These are phyloP conservation scores for Scheffersomyces segobiensis DNA, from an alignment of 1,139 yeast genomes.

Conservation along the genomic window DNA sequence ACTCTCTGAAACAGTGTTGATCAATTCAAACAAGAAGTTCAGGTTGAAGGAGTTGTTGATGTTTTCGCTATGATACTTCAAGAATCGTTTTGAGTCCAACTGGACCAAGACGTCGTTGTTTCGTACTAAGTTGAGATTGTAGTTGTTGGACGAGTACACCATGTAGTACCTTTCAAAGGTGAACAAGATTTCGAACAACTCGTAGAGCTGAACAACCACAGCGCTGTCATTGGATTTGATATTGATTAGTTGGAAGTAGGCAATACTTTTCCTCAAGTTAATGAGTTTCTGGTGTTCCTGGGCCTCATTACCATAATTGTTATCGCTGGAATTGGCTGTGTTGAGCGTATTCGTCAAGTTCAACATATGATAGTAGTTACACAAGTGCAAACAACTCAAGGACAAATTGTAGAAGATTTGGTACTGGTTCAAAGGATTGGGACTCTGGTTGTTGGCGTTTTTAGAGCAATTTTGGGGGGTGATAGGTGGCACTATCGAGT, in stretches of 20 bases:
- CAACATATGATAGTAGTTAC: conserved; percentile 36
- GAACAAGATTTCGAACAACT: conserved; percentile 36
- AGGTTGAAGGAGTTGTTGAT: conserved; percentile 11
- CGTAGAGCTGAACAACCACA: conserved; percentile 29
- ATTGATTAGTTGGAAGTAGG: conserved; percentile 37
- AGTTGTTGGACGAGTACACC: conserved; percentile 30
- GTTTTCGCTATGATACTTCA: conserved; percentile 6
- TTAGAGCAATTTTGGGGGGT: conserved; percentile 13
- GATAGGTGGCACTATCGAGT: conserved; percentile 27
- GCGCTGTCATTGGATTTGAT: conserved; percentile 21
- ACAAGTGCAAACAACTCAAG: conserved; percentile 32
- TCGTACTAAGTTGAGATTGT: conserved; percentile 16
- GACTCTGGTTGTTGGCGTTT: conserved; percentile 11
- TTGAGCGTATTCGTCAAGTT: conserved; percentile 20
- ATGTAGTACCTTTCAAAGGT: conserved; percentile 35
- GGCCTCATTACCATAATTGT: conserved; percentile 17
- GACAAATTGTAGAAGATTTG: conserved; percentile 38
- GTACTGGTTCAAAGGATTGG: conserved; percentile 20
- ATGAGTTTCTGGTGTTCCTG: conserved; percentile 37
- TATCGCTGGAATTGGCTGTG: conserved; percentile 13
- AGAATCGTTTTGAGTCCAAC: conserved; percentile 9
- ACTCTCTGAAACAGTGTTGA: conserved; percentile 15
- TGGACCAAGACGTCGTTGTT: conserved; percentile 21
- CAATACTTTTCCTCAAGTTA: conserved; percentile 35
- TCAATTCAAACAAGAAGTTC: conserved; percentile 13